A percentile compares a stretch with the other conserved stretches of the same genome.
Evolutionary conservation across 176 grass and related monocot species (phyloP).

Genomic region (Triticum urartu): DNA sequence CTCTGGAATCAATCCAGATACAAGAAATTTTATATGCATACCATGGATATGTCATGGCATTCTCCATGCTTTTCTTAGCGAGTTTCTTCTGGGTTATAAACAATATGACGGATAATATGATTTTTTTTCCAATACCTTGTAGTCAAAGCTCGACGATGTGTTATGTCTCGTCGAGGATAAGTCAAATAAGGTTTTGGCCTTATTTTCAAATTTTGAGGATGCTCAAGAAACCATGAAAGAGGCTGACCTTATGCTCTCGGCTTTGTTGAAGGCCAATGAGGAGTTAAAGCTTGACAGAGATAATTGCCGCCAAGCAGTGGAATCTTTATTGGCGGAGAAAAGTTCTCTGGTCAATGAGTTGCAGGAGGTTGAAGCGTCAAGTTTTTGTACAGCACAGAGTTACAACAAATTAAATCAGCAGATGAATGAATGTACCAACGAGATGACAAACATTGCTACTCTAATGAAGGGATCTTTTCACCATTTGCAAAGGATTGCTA

Average conservation of each 20-base stretch:
- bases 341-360: conserved; percentile 38
- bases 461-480: conserved; percentile 53
- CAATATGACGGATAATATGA: conserved; percentile 24
- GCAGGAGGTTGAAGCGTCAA: conserved; percentile 48
- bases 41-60: conserved; percentile 7
- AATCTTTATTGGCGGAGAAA: conserved; percentile 41
- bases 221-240: conserved; percentile 87
- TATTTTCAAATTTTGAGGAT: conserved; percentile 74
- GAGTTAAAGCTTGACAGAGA: conserved; percentile 64
- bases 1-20: background rate
- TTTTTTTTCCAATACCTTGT: conserved; percentile 33
- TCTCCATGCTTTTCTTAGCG: background rate
- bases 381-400: conserved; percentile 39
- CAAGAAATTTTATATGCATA: conserved; percentile 1
- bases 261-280: conserved; percentile 61
- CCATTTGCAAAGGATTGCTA: conserved; percentile 48
- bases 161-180: conserved; percentile 43
- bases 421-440: conserved; percentile 46
- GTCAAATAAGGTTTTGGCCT: conserved; percentile 53
- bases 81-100: background rate
- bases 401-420: conserved; percentile 40
- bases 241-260: conserved; percentile 63
- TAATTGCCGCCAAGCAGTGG: conserved; percentile 42
- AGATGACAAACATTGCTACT: conserved; percentile 41
- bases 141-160: conserved; percentile 38